Evolutionary conservation across 129 eudicot genomes (phyloP).

Genomic region (Tagetes erecta): DNA sequence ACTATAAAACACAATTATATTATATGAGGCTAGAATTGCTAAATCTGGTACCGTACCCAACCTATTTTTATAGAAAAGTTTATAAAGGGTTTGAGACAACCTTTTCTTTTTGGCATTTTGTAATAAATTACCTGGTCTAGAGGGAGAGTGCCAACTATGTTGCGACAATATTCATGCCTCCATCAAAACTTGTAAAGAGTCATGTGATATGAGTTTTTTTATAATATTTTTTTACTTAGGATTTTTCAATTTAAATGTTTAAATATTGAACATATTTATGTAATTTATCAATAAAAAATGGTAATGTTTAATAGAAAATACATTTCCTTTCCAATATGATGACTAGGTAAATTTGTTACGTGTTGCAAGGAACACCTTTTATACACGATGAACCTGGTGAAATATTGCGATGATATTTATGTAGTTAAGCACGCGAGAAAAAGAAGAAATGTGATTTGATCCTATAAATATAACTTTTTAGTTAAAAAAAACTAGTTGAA

Average conservation of each 20-base stretch:
- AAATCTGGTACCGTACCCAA: too few relatives aligned
- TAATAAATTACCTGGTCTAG: constrained; percentile 17
- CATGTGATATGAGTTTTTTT: constrained; percentile 12
- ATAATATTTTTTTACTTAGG: background rate
- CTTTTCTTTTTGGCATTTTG: constrained; percentile 20
- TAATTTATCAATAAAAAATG: background rate
- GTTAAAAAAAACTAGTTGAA: too few relatives aligned
- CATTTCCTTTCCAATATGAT: too few relatives aligned
- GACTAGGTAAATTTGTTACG: too few relatives aligned
- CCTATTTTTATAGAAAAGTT: background rate
- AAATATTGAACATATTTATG: background rate
- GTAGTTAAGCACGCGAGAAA: too few relatives aligned
- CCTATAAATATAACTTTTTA: too few relatives aligned
- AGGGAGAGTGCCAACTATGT: constrained; percentile 20
- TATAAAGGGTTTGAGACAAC: background rate
- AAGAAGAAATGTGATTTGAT: too few relatives aligned
- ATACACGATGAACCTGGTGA: too few relatives aligned
- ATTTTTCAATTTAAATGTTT: background rate
- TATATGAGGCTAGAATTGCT: too few relatives aligned
- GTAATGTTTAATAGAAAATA: background rate
- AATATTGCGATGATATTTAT: too few relatives aligned
- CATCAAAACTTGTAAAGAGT: constrained; percentile 20
- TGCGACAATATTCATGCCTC: background rate
- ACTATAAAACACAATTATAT: too few relatives aligned
- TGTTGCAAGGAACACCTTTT: too few relatives aligned